phyloP scores from a whole-genome alignment of 2,329 filamentous ascomycete genomes.

The Verticillium longisporum region DNA sequence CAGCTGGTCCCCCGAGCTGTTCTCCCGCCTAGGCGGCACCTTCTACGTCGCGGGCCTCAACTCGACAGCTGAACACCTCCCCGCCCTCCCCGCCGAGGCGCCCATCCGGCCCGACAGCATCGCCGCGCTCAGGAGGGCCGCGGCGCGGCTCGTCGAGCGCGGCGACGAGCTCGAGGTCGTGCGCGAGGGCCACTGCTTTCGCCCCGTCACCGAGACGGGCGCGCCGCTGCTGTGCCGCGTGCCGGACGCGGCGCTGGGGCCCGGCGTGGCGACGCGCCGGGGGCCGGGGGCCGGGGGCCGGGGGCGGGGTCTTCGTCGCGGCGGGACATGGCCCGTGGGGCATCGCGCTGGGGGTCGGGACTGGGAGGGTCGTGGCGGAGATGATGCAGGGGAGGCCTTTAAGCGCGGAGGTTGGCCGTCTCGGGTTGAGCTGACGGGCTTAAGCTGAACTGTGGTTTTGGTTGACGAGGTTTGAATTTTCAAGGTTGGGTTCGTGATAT shows the following conservation, averaged over 20 bases:
- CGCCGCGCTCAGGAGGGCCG: slow-evolving; percentile 39
- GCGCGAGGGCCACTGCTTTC: slow-evolving; percentile 63
- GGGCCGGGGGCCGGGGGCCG: slow-evolving; percentile 25
- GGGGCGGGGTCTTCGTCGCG: slow-evolving; percentile 63
- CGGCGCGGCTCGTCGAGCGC: slow-evolving; percentile 36
- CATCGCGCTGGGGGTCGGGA: slow-evolving; percentile 57
- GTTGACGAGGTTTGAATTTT: background rate
- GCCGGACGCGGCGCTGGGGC: slow-evolving; percentile 47
- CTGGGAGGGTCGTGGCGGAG: slow-evolving; percentile 64
- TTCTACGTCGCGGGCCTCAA: slow-evolving; percentile 73
- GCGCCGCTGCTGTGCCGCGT: slow-evolving; percentile 56
- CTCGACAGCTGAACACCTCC: slow-evolving; percentile 51
- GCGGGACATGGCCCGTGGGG: slow-evolving; percentile 75
- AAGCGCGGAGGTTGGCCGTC: slow-evolving; percentile 51
- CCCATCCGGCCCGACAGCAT: slow-evolving; percentile 35
- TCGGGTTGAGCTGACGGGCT: slow-evolving; percentile 22
- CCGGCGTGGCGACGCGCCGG: slow-evolving; percentile 31
- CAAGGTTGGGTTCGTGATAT: too few species aligned
- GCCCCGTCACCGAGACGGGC: slow-evolving; percentile 60
- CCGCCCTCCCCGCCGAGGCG: slow-evolving; percentile 43
- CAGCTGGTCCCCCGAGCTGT: slow-evolving; percentile 64
- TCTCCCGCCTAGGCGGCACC: slow-evolving; percentile 58
- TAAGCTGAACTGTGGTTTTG: background rate
- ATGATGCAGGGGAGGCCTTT: slow-evolving; percentile 53
- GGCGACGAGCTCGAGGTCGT: slow-evolving; percentile 51